Evolutionary conservation across 2,329 filamentous ascomycete species (phyloP).

Genomic region (Teratosphaeria zuluensis): DNA sequence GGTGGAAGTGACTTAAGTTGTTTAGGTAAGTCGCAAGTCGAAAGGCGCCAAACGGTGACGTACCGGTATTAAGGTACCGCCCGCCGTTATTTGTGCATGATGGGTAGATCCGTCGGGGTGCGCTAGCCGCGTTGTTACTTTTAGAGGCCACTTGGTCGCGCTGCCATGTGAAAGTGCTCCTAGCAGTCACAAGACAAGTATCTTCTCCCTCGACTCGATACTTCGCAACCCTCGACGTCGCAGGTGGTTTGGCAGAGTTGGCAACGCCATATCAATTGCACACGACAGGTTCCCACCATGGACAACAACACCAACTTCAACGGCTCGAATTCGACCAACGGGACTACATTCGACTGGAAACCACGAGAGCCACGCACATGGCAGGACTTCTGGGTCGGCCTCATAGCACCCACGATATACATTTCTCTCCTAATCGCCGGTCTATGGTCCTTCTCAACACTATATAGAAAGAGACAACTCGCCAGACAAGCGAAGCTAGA

Average conservation of each 20-base stretch:
- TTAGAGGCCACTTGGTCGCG: neutral
- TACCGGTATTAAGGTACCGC: neutral
- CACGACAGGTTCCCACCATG: neutral
- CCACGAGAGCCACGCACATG: slow-evolving; percentile 8
- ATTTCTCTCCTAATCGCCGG: slow-evolving; percentile 78
- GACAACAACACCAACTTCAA: slow-evolving; percentile 22
- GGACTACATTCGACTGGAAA: slow-evolving; percentile 14
- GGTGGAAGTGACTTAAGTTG: too few relatives aligned
- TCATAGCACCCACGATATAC: slow-evolving; percentile 82
- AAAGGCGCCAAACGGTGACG: neutral
- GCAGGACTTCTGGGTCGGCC: slow-evolving; percentile 58
- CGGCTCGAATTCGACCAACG: slow-evolving; percentile 18
- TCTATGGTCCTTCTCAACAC: slow-evolving; percentile 79
- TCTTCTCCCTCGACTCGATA: neutral
- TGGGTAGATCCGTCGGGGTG: neutral
- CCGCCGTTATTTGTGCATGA: neutral
- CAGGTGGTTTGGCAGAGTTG: neutral
- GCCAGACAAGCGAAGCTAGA: slow-evolving; percentile 70
- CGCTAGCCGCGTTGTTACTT: neutral
- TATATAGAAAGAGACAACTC: slow-evolving; percentile 89
- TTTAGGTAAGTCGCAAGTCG: neutral
- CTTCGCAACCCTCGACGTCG: neutral
- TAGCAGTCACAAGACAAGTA: neutral
- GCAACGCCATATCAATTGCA: neutral
- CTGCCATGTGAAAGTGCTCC: neutral